phyloP scores from a whole-genome alignment of 2,329 filamentous ascomycete genomes.

The Calonectria pauciramosa region DNA sequence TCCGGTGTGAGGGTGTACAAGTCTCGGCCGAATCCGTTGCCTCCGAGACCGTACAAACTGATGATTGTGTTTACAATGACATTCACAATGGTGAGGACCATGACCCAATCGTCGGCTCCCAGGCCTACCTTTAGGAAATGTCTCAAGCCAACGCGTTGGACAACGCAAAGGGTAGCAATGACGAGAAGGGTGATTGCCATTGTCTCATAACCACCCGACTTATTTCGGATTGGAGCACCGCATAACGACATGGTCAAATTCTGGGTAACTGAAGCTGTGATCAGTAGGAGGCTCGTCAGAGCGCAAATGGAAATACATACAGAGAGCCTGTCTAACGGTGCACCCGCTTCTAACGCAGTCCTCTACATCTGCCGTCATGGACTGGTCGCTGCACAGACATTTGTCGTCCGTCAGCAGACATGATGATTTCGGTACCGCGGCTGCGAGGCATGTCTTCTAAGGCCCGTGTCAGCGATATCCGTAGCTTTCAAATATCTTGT shows the following conservation, averaged over 20 bases:
- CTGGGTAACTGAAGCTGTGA: not conserved
- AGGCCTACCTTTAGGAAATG: not conserved
- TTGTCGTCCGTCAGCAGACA: not conserved
- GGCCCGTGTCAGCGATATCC: not conserved
- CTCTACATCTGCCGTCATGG: not conserved
- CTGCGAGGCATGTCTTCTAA: not conserved
- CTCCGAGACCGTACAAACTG: not conserved
- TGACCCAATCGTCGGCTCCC: not conserved
- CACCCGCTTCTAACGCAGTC: not conserved
- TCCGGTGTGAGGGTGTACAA: slow-evolving; percentile 50
- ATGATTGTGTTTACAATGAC: not conserved
- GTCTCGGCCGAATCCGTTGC: slow-evolving; percentile 48
- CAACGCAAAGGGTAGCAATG: not conserved
- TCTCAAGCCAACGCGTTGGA: not conserved
- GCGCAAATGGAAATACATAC: not conserved
- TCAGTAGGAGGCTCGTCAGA: not conserved
- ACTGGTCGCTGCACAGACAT: not conserved
- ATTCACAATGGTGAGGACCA: not conserved
- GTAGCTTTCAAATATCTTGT: not conserved
- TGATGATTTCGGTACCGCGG: not conserved
- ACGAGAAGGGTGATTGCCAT: not conserved
- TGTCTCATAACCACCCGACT: not conserved
- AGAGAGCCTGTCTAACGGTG: not conserved
- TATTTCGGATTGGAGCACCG: not conserved
- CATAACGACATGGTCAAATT: not conserved